Evolutionary conservation across 306 rosid genomes (phyloP).

Genomic region (Pyrus betulifolia): DNA sequence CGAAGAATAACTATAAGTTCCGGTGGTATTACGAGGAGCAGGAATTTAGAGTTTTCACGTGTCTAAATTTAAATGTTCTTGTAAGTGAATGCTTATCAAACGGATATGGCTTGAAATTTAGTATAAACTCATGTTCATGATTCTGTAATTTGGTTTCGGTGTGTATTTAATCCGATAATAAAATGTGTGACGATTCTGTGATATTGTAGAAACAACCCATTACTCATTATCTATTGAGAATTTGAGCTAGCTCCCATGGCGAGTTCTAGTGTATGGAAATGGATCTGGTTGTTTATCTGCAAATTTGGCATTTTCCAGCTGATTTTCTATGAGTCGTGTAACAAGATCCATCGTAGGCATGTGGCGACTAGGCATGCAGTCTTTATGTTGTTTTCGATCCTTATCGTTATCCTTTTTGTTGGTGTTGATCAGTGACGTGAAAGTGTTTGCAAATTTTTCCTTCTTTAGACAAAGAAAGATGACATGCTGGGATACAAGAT

Average conservation of each 20-base stretch:
- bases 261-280: not conserved
- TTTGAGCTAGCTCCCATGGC: not conserved
- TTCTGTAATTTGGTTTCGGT: not conserved
- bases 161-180: not conserved
- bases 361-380: not conserved
- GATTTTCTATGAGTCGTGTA: not conserved
- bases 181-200: not conserved
- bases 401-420: too few relatives aligned
- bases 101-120: not conserved
- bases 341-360: not conserved
- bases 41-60: not conserved
- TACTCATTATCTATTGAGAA: not conserved
- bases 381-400: not conserved
- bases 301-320: not conserved
- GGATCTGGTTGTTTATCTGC: not conserved
- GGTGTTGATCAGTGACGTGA: too few relatives aligned
- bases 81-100: not conserved
- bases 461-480: constrained; percentile 61
- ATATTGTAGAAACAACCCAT: not conserved
- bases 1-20: too few relatives aligned
- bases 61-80: not conserved
- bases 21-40: not conserved
- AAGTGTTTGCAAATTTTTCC: not conserved
- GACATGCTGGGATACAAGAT: constrained; percentile 34
- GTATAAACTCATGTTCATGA: not conserved